phyloP scores from a whole-genome alignment of 1,284 basidiomycete genomes.

The Puccinia coronata region DNA sequence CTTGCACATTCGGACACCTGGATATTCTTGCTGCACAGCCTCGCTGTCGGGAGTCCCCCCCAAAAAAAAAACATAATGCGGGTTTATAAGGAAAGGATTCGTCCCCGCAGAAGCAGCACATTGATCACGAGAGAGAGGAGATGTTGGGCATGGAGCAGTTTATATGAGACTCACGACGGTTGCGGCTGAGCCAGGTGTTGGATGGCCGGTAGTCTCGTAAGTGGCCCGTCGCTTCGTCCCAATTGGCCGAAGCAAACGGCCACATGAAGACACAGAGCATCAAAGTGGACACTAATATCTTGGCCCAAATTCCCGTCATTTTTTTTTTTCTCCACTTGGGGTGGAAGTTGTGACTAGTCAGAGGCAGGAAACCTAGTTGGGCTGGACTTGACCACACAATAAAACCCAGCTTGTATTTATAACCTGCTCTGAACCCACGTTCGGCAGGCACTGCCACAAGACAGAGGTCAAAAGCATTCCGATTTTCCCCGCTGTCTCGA shows the following conservation, averaged over 20 bases:
- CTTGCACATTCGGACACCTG: constrained; percentile 23
- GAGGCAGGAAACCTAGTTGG: background rate
- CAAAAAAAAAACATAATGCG: too few species aligned
- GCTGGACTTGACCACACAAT: too few species aligned
- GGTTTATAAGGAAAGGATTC: background rate
- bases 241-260: constrained; percentile 21
- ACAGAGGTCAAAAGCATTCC: too few species aligned
- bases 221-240: constrained; percentile 42
- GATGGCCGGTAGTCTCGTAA: constrained; percentile 27
- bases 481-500: too few species aligned
- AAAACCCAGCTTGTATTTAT: too few species aligned
- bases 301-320: background rate
- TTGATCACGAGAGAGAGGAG: background rate
- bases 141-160: too few species aligned
- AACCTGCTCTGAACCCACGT: too few species aligned
- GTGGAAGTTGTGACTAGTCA: background rate
- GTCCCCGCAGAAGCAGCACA: background rate
- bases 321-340: background rate
- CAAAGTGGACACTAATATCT: background rate
- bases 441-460: too few species aligned
- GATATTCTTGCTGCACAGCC: background rate
- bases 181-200: constrained; percentile 7
- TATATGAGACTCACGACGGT: constrained; percentile 16
- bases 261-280: background rate
- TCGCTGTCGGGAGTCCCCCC: background rate